These are phyloP conservation scores for Cutaneotrichosporon cavernicola DNA, from an alignment of 1,284 basidiomycete genomes.

Conservation along the genomic window DNA sequence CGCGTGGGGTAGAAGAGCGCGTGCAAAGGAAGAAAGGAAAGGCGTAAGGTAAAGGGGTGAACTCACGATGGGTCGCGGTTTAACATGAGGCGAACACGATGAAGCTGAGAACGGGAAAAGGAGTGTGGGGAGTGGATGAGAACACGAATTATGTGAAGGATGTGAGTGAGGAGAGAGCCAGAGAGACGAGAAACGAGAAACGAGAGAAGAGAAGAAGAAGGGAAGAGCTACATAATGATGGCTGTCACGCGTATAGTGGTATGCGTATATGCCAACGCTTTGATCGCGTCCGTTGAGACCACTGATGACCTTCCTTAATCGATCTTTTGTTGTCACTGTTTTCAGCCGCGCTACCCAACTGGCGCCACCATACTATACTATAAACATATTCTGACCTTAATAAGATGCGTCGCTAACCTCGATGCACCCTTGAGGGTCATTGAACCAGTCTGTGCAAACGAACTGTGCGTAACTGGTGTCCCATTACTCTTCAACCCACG, in stretches of 20 bases:
- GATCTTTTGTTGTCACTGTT: too few relatives aligned
- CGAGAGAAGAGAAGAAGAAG: background rate
- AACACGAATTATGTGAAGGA: background rate
- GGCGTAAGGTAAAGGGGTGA: background rate
- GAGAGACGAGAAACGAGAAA: background rate
- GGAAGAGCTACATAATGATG: background rate
- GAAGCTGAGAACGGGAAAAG: background rate
- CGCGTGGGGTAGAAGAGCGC: background rate
- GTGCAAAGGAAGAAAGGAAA: background rate
- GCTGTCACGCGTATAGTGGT: background rate
- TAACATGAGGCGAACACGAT: background rate
- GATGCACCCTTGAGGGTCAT: too few relatives aligned
- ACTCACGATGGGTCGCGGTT: background rate
- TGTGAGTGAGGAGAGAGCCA: background rate
- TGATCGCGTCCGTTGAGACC: background rate
- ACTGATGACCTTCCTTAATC: background rate
- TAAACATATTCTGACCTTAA: too few relatives aligned
- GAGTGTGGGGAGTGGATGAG: background rate
- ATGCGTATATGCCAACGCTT: background rate
- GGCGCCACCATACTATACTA: too few relatives aligned
- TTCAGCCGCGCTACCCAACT: background rate
- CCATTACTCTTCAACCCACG: too few relatives aligned
- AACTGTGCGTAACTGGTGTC: too few relatives aligned
- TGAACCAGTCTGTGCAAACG: too few relatives aligned
- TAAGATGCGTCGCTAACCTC: too few relatives aligned